Base-by-base conservation (phyloP, 495 filamentous ascomycete genomes). In the Chaetomium cochliodes region DNA sequence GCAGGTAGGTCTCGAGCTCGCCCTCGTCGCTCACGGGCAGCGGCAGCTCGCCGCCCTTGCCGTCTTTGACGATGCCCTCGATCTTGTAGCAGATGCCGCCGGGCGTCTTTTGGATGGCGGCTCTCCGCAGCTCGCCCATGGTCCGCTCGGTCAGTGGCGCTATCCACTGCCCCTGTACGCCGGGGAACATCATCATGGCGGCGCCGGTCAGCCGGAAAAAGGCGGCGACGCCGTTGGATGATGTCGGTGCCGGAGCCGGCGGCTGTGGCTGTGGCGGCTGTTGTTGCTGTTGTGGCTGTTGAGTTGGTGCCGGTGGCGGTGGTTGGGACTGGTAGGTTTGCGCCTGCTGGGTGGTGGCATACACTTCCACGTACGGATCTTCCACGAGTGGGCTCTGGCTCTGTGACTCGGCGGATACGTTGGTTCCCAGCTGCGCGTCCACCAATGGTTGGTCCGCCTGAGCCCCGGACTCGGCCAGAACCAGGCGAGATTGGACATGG, bases 1-100 rank as follows among this genome's bases (percentile, higher is more conserved):
- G 76, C 65, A 93, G 69, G 75, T 90, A 93, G 3, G 85, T 86
- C 62, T 84, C 84, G 58, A 93, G 68, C 75, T 92, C 88, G 51
- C 84, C 84, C 69, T 92, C 88, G 37, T 86, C 80, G 60, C 87
- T 86, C 68, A 93, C 86, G 33, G 76, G 70, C 70, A 88, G 80
- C 6, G 73, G 71, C 57, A 86, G 73, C 73, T 89, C 85, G n/a
- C 82, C 86, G 46, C 77, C 78, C 28, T 76, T 73, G 25, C 69
- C 77, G 70, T 87, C 82, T 72, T 85, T 84, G 54, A 90, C 81
- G 15, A 90, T 69, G 3, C 89, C 90, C 69, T 92, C 85, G 26
- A 92, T 81, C 44, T 78, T 82, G 39, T 78, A 73, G 37, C 90
- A 82, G 28, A 81, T 65, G 0, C 81, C 77, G 33, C 83, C 83